A percentile compares a stretch with the other conserved stretches of the same genome.
phyloP scores from a whole-genome alignment of 192 early-diverging fungal genomes.

The Powellomyces hirtus region DNA sequence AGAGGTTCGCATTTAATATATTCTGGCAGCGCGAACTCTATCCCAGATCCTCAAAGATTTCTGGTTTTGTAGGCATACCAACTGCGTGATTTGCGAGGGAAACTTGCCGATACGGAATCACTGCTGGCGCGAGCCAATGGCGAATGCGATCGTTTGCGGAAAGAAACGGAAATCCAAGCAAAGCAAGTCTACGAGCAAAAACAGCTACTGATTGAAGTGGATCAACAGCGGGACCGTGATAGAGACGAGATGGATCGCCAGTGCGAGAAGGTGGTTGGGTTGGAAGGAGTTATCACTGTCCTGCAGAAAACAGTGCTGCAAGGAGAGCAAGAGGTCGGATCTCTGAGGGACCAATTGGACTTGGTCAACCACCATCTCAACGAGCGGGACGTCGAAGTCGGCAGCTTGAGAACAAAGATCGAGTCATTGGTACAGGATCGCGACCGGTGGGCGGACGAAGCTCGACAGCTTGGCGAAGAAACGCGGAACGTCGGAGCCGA shows the following conservation, averaged over 20 bases:
- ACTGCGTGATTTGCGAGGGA: constrained; percentile 28
- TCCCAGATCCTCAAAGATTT: too few relatives aligned
- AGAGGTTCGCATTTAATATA: too few relatives aligned
- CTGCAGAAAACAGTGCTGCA: not conserved
- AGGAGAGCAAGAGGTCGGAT: constrained; percentile 27
- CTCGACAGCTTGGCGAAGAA: constrained; percentile 19
- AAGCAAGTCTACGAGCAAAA: constrained; percentile 31
- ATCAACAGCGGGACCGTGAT: constrained; percentile 40
- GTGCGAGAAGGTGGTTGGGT: constrained; percentile 31
- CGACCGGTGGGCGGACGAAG: not conserved
- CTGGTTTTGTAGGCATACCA: constrained; percentile 6
- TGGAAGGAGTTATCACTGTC: constrained; percentile 27
- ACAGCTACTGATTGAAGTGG: constrained; percentile 35
- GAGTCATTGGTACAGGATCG: not conserved
- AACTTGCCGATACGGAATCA: constrained; percentile 25
- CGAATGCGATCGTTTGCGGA: constrained; percentile 13
- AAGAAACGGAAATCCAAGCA: constrained; percentile 3
- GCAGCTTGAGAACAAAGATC: constrained; percentile 6
- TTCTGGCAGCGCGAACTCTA: too few relatives aligned
- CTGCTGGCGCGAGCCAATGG: not conserved
- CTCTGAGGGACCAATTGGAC: constrained; percentile 33
- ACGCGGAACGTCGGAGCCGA: constrained; percentile 33
- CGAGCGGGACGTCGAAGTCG: constrained; percentile 35
- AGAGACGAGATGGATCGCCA: constrained; percentile 38
- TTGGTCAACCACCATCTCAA: constrained; percentile 33